Conservation (phyloP, 306 rosid species). For the Malus asiatica region DNA sequence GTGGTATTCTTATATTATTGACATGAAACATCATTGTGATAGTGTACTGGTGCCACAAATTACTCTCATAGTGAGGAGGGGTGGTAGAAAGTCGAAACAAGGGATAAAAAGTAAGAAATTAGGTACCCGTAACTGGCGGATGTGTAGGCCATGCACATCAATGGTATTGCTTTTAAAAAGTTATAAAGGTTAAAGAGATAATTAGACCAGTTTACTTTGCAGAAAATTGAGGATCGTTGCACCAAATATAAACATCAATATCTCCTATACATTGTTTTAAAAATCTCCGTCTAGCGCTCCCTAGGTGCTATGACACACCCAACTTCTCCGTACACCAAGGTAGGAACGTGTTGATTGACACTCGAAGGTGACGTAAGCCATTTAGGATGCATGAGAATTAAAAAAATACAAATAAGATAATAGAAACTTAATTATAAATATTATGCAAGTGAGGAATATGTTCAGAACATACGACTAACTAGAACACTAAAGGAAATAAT, state of each 20-base stretch:
- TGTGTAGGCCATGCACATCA: slow-evolving; percentile 15
- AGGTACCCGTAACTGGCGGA: slow-evolving; percentile 21
- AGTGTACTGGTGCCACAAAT: background rate
- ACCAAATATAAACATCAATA: background rate
- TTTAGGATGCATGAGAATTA: too few relatives aligned
- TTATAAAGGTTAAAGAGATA: slow-evolving; percentile 8
- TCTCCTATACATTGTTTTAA: background rate
- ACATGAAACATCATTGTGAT: background rate
- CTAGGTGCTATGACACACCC: too few relatives aligned
- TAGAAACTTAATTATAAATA: too few relatives aligned
- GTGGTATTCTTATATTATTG: too few relatives aligned
- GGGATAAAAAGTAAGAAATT: background rate
- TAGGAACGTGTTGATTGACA: too few relatives aligned
- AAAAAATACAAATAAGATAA: too few relatives aligned
- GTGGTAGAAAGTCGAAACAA: slow-evolving; percentile 6
- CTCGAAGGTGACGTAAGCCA: too few relatives aligned
- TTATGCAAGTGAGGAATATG: too few relatives aligned
- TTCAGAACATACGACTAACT: too few relatives aligned
- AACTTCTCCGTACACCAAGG: too few relatives aligned
- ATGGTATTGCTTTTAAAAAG: slow-evolving; percentile 5
- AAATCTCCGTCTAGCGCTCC: fast-evolving
- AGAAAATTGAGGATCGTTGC: background rate
- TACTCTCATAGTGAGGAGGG: background rate
- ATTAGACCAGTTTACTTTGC: background rate
- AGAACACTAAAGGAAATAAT: too few relatives aligned